Conservation (phyloP, 208 protist genomes). For the Lotmaria passim region DNA sequence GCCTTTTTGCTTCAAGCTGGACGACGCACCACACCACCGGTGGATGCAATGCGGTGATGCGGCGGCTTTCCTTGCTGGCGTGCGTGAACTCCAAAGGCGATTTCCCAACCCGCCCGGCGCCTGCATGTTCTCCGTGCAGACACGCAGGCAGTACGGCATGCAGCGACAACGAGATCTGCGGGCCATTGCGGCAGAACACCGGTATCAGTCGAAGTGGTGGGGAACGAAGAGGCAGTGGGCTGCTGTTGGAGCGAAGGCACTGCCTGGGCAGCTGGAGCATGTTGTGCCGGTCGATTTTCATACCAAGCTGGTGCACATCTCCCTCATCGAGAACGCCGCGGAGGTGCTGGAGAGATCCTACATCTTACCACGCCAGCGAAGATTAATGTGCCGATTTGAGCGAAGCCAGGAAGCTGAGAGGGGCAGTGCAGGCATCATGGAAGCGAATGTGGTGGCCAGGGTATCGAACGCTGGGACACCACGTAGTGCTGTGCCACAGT, state of each 20-base stretch:
- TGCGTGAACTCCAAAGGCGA: not conserved
- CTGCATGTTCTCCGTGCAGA: slow-evolving; percentile 26
- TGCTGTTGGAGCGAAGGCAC: slow-evolving; percentile 21
- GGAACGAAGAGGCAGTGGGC: slow-evolving; percentile 53
- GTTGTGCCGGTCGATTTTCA: slow-evolving; percentile 13
- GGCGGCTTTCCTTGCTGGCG: not conserved
- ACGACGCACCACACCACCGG: no score
- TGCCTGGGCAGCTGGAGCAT: slow-evolving; percentile 24
- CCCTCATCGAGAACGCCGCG: slow-evolving; percentile 54
- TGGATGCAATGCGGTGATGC: not conserved
- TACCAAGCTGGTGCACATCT: slow-evolving; percentile 74
- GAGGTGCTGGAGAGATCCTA: slow-evolving; percentile 44
- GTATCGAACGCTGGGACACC: no score
- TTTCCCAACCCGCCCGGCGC: slow-evolving; percentile 3
- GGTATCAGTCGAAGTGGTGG: slow-evolving; percentile 74
- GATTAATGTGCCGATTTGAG: not conserved
- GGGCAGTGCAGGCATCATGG: not conserved
- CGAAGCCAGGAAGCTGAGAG: not conserved
- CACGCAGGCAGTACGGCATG: slow-evolving; percentile 23
- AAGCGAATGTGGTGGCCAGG: not conserved
- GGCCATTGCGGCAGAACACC: slow-evolving; percentile 7
- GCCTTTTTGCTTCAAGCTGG: no score
- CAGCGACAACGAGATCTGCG: slow-evolving; percentile 28
- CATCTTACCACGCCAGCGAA: slow-evolving; percentile 48
- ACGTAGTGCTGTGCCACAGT: not conserved